Conservation (phyloP, 257 asterid species). For the Rhazya stricta region DNA sequence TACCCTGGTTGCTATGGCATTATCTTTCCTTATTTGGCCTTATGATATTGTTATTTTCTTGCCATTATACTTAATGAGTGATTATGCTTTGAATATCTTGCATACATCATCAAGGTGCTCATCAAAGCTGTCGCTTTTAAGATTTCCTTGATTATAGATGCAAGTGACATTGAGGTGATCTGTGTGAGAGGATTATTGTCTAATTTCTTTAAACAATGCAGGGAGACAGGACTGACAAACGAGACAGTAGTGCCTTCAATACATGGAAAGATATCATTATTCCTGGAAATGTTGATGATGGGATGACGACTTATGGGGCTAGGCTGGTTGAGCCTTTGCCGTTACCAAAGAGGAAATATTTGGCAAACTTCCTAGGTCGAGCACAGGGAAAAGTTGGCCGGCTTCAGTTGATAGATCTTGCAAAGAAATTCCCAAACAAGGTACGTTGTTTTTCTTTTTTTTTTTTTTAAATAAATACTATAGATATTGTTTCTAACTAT, state of each 20-base stretch:
- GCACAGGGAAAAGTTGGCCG: slow-evolving; percentile 94
- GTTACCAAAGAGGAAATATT: slow-evolving; percentile 65
- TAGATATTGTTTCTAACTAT: not conserved
- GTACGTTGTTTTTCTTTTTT: slow-evolving; percentile 36
- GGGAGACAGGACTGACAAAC: slow-evolving; percentile 96
- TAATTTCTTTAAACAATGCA: slow-evolving; percentile 14
- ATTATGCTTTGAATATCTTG: not conserved
- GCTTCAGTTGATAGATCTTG: slow-evolving; percentile 68
- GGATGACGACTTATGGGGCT: slow-evolving; percentile 62
- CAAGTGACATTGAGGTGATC: not conserved
- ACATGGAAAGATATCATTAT: slow-evolving; percentile 96
- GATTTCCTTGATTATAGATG: not conserved
- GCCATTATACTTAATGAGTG: not conserved
- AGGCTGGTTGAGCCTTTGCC: slow-evolving; percentile 81
- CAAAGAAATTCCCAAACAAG: slow-evolving; percentile 78
- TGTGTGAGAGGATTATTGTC: not conserved
- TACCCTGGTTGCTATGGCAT: not conserved
- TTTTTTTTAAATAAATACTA: not conserved
- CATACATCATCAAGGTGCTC: not conserved
- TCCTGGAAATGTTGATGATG: slow-evolving; percentile 95
- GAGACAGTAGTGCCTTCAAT: slow-evolving; percentile 84
- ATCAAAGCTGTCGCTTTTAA: not conserved
- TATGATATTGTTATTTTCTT: not conserved
- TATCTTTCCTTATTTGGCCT: not conserved
- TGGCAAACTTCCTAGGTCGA: slow-evolving; percentile 90